These are phyloP conservation scores for Umbilicus rupestris DNA, from an alignment of 164 flowering plant species.

Conservation along the genomic window DNA sequence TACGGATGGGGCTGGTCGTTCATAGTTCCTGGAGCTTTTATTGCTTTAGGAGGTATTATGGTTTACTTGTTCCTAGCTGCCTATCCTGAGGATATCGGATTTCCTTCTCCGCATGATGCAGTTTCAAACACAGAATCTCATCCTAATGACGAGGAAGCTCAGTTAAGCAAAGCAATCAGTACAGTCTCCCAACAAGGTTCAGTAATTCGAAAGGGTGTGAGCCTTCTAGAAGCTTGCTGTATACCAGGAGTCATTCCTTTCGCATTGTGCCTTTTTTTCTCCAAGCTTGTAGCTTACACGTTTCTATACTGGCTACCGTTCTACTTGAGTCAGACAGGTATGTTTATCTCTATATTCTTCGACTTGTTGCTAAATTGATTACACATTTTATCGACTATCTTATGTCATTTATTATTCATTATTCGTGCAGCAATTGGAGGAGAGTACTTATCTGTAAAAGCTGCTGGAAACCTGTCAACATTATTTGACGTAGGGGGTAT, in stretches of 20 bases:
- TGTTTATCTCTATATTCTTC: background rate
- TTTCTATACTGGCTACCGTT: conserved; percentile 68
- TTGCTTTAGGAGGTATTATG: conserved; percentile 3
- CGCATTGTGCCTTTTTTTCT: conserved; percentile 3
- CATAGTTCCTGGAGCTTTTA: conserved; percentile 4
- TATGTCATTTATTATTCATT: background rate
- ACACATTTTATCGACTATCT: too few species aligned
- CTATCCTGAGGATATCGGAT: conserved; percentile 4
- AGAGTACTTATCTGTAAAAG: background rate
- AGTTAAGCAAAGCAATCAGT: background rate
- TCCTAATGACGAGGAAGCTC: background rate
- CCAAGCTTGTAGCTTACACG: conserved; percentile 3
- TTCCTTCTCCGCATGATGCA: conserved; percentile 1
- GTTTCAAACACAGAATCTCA: background rate
- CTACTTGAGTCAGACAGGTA: conserved; percentile 6
- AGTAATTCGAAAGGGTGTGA: conserved; percentile 1
- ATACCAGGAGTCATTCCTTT: conserved; percentile 7
- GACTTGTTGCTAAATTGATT: too few species aligned
- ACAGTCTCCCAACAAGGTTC: background rate
- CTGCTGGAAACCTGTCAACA: background rate
- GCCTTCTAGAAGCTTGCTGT: background rate
- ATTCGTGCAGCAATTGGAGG: conserved; percentile 1
- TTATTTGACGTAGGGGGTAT: conserved; percentile 1
- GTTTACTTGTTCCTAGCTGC: conserved; percentile 3
- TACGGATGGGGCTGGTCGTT: conserved; percentile 6